phyloP scores from a whole-genome alignment of 129 eudicot species.

The Helianthus tuberosus region DNA sequence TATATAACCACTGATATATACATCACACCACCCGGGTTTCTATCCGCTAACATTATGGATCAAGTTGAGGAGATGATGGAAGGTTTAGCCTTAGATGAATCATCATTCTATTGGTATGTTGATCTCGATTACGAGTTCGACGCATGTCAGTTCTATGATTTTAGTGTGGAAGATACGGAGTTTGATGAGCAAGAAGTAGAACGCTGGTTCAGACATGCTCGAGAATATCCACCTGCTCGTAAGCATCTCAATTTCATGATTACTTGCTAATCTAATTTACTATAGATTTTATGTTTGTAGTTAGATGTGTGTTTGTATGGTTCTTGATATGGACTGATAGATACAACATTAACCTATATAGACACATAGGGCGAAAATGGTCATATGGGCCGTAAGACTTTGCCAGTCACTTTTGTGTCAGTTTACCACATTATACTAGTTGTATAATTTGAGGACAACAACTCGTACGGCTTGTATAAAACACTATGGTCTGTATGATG shows the following conservation, averaged over 20 bases:
- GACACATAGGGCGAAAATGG: no score
- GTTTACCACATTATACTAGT: no score
- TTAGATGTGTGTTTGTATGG: neutral
- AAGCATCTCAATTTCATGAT: slow-evolving; percentile 32
- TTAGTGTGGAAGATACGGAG: slow-evolving; percentile 49
- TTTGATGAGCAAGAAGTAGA: slow-evolving; percentile 53
- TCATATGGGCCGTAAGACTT: no score
- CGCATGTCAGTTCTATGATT: slow-evolving; percentile 66
- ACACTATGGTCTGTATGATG: no score
- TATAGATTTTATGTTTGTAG: neutral
- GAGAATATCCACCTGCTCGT: slow-evolving; percentile 76
- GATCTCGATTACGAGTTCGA: slow-evolving; percentile 80
- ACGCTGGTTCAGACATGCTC: slow-evolving; percentile 62
- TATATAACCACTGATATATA: slow-evolving; percentile 3
- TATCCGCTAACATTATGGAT: slow-evolving; percentile 21
- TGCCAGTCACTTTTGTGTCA: no score
- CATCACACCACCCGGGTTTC: slow-evolving; percentile 21
- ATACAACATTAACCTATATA: no score
- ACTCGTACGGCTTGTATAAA: no score
- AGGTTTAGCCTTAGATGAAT: slow-evolving; percentile 29
- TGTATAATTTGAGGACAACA: no score
- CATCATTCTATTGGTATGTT: slow-evolving; percentile 6
- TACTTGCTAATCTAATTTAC: neutral
- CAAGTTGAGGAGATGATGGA: slow-evolving; percentile 36
- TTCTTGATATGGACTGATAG: no score